These are phyloP conservation scores for Daldinia sp. DNA, from an alignment of 2,329 filamentous ascomycete genomes.

Conservation along the genomic window DNA sequence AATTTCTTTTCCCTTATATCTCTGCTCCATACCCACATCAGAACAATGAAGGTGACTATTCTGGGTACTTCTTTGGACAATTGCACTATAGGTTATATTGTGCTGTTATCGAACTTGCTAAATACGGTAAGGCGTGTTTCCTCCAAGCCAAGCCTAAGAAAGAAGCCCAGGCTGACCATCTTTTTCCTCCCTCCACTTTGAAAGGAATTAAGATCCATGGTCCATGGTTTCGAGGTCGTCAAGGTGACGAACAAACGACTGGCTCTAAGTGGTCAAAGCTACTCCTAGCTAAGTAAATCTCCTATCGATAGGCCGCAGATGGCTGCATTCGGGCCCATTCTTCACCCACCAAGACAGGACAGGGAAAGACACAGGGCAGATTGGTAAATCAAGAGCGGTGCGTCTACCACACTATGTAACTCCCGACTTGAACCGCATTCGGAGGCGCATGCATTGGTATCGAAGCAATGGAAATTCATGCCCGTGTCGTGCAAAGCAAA, in stretches of 20 bases:
- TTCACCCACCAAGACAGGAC: not conserved
- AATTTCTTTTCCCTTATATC: no score
- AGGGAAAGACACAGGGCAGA: not conserved
- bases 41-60: not conserved
- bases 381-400: not conserved
- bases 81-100: no score
- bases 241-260: conserved; percentile 25
- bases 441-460: conserved; percentile 26
- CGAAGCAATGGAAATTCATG: conserved; percentile 17
- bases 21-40: no score
- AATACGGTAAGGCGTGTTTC: conserved; percentile 1
- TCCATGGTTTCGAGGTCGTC: conserved; percentile 23
- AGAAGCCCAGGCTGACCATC: conserved; percentile 18
- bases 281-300: conserved; percentile 4
- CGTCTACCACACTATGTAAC: not conserved
- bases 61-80: not conserved
- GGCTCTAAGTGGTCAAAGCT: conserved; percentile 15
- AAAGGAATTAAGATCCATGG: conserved; percentile 20
- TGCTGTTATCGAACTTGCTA: conserved; percentile 2
- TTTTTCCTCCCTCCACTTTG: conserved; percentile 1
- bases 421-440: conserved; percentile 22
- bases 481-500: conserved; percentile 27
- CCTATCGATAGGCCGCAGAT: conserved; percentile 38
- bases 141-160: not conserved
- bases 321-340: conserved; percentile 29